Evolutionary conservation across 2,329 filamentous ascomycete species (phyloP), one percentile per base, ranked within the genome.

Genomic region (Cucurbitaria berberidis): DNA sequence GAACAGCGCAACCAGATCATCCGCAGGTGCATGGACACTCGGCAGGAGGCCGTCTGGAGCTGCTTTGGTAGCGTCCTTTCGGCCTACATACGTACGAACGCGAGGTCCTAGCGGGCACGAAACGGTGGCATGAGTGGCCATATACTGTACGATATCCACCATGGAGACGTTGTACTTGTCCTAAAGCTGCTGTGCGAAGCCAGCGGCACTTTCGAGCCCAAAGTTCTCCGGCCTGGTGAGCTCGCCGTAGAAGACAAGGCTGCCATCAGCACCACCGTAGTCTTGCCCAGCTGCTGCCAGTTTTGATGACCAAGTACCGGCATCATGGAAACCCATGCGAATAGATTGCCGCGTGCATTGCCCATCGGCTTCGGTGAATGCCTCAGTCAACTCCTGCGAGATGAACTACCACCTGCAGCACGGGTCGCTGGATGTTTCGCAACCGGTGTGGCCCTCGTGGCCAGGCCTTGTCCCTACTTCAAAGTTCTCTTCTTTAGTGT

Each of bases 71-170:
- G 72, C 69, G 61, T 83, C 81, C 9, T 57, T 70, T 40, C 82
- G 75, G 18, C 81, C 81, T 5, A 80, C 76, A 53, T 77, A 79
- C 19, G 76, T 76, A n/a, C 74, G 68, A 24, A 83, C 77, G 7
- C 74, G 74, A 5, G 81, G 81, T 0, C 82, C 82, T 8, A 80
- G 68, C 1, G 81, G 77, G 48, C 81, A 81, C 27, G 75, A 73
- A 1, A 80, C 76, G 3, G 79, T 77, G 3, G 78, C 81, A 21
- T 79, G 73, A 16, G 47, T 50, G 15, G 57, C 57, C 59, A 46
- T 63, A 61, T 9, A 76, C 68, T 62, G 75, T 15, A 46, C 18
- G 11, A 84, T 66, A 64, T 84, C 82, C n/a, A 82, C 82, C 55
- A 80, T 78, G n/a, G 72, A 67, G 21, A 82, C 73, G 15, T 72